Evolutionary conservation across 2,329 filamentous ascomycete genomes (phyloP), one percentile per base, ranked within the genome.

Genomic region (Trichocomaceae sp.): DNA sequence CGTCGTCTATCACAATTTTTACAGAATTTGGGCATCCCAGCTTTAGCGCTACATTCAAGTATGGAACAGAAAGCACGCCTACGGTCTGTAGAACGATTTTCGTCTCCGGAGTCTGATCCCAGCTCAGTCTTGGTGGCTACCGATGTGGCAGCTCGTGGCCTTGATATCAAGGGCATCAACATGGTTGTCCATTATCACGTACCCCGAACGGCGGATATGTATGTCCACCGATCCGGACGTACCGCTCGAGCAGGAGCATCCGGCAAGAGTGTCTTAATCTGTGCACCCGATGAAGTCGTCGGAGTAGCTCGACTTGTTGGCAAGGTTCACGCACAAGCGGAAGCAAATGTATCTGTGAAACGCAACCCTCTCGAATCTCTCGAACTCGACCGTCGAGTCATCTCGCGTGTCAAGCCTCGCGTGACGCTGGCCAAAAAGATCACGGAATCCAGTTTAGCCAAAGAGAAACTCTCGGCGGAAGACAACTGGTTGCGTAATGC

Each of bases 41-140:
- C 85, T 1, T 77, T 89, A 10, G 84, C 88, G 0, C 77, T 99
- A 0, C 93, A 99, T 72, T 96, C 90, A 0, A 87, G 90, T 60
- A 97, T 99, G 93, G 80, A 85, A 1, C 93, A 99, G 72, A 97
- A 97, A 71, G 91, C 93, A 2, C 90, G 93, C 45, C 79, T 96
- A n/a, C 85, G 92, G 39, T 92, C 90, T 1, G 82, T 99, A 2
- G 93, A 99, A 68, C 86, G 88, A 41, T 97, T 99, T 73, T 85
- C 87, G 1, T 81, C 81, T 2, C 76, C 83, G 0, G 69, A 73
- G 0, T 64, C 71, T 5, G 77, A 81, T 47, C 73, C 77, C 29
- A 77, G 70, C 63, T 81, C 85, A 1, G 87, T 97, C 46, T 82
- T 97, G 2, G 81, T 99, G 17, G 90, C 93, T 3, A 97, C 93